These are phyloP conservation scores for Melanogaster broomeanus DNA, from an alignment of 768 basidiomycete genomes.

Conservation along the genomic window DNA sequence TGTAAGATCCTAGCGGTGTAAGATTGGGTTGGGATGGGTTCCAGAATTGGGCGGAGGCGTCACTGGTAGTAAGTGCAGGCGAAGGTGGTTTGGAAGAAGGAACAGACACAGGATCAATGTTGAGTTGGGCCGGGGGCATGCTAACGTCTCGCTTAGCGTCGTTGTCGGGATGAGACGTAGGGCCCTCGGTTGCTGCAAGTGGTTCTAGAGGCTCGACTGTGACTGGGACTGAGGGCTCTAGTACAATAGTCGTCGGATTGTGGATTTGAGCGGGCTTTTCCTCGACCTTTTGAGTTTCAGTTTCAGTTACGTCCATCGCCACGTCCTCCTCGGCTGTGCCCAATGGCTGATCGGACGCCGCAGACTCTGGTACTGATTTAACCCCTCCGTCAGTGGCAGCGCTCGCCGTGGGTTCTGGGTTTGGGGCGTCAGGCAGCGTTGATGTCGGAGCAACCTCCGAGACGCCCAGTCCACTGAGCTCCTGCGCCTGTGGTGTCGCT, in stretches of 20 bases:
- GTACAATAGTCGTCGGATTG: conserved; percentile 2
- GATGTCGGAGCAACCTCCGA: background rate
- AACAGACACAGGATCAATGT: conserved; percentile 7
- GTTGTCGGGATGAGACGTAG: background rate
- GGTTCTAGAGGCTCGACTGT: conserved; percentile 8
- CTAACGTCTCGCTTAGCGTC: conserved; percentile 25
- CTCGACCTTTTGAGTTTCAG: conserved; percentile 8
- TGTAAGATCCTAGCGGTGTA: conserved; percentile 19
- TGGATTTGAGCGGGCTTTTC: conserved; percentile 12
- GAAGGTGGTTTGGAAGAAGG: conserved; percentile 10
- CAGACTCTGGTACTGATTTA: background rate
- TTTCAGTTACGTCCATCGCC: conserved; percentile 24
- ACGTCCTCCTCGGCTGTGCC: conserved; percentile 22
- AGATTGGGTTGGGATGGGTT: conserved; percentile 8
- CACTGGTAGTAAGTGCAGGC: conserved; percentile 11
- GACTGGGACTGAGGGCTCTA: background rate
- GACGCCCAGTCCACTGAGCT: background rate
- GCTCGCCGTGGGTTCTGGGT: conserved; percentile 11
- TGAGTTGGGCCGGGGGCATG: conserved; percentile 18
- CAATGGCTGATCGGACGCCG: conserved; percentile 24
- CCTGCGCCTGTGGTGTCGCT: background rate
- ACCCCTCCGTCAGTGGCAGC: conserved; percentile 6
- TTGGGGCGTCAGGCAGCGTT: conserved; percentile 1
- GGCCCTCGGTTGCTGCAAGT: conserved; percentile 12
- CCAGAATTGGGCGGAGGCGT: conserved; percentile 6